Evolutionary conservation across 768 basidiomycete genomes (phyloP), one percentile per base, ranked within the genome.

Genomic region (Boletus tomentosulus): DNA sequence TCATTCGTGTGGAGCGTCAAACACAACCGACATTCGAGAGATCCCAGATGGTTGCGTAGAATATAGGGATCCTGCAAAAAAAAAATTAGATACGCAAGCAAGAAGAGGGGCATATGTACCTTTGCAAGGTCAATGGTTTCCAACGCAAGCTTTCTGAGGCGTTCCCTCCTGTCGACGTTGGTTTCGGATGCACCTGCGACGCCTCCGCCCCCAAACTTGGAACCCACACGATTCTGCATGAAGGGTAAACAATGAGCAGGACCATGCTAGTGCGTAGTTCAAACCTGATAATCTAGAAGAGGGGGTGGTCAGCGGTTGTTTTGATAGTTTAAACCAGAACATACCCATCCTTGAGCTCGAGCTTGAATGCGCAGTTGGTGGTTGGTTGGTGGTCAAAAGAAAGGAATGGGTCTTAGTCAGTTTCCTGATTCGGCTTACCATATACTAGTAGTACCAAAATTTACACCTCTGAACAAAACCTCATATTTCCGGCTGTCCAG

Each of bases 1-100:
- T 99, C 97, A 64, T 98, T 98, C n/a, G 96, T 98, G 74, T 99
- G 97, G 11, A 99, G 81, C 0, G 97, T 99, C 45, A 99, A 75
- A 71, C 97, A 98, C 28, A 99, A 82, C 64, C 95, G 91, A 76
- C 97, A 99, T 83, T 98, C 96, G 39, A 98, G 83, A 9, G 95
- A 98, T 39, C 97, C 97, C 54, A 99, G 82, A 72, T 99, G 97
- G 70, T 98, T 99, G 72, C 96, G 92, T 35, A 99, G 84, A 68
- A 99, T 98, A 71, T 98, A 98, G 8, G 96, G 96, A 74, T 98
- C 96, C 92, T 91, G 61, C 11, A 50, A 22, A 41, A 19, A 19
- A 19, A 19, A 33, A 62, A 48, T 64, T 57, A 56, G 35, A n/a
- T 51, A 53, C 3, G 28, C 45, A 13, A 54, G n/a, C 42, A 4